Conservation (phyloP, 2,329 filamentous ascomycete species). For the Fusarium sp. region DNA sequence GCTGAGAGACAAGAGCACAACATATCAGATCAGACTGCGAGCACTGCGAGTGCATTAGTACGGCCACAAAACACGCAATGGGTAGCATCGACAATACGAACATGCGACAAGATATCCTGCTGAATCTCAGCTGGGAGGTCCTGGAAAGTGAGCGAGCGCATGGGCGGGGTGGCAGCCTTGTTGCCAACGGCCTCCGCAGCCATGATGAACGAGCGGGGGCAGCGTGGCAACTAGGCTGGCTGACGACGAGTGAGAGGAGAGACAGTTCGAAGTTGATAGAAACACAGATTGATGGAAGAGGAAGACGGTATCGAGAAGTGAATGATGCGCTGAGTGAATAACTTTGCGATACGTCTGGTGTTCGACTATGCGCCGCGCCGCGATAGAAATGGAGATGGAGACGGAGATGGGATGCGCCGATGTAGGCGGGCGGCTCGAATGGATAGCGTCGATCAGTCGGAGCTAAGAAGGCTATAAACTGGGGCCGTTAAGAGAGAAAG, state of each 20-base stretch:
- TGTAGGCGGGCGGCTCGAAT: slow-evolving; percentile 22
- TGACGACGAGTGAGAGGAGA: neutral
- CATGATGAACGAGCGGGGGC: slow-evolving; percentile 49
- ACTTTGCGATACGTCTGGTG: slow-evolving; percentile 30
- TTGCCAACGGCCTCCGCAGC: slow-evolving; percentile 49
- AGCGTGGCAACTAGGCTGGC: slow-evolving; percentile 31
- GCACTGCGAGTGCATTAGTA: slow-evolving; percentile 54
- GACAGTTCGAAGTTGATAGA: neutral
- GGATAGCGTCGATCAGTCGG: slow-evolving; percentile 24
- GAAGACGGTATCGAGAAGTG: neutral
- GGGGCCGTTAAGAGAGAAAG: neutral
- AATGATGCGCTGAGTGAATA: slow-evolving; percentile 19
- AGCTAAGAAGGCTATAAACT: slow-evolving; percentile 21
- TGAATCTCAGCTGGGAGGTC: slow-evolving; percentile 61
- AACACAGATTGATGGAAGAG: neutral
- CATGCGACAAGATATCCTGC: slow-evolving; percentile 60
- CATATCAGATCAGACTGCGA: slow-evolving; percentile 64
- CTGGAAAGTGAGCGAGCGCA: slow-evolving; percentile 50
- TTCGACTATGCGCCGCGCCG: slow-evolving; percentile 19
- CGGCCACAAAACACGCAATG: neutral
- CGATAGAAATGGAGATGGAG: slow-evolving; percentile 8
- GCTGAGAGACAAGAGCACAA: slow-evolving; percentile 67
- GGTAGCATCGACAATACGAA: slow-evolving; percentile 45
- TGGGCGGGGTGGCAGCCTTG: slow-evolving; percentile 42
- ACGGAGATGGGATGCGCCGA: slow-evolving; percentile 37